Conservation (phyloP, 768 basidiomycete species). For the Lactarius vividus region DNA sequence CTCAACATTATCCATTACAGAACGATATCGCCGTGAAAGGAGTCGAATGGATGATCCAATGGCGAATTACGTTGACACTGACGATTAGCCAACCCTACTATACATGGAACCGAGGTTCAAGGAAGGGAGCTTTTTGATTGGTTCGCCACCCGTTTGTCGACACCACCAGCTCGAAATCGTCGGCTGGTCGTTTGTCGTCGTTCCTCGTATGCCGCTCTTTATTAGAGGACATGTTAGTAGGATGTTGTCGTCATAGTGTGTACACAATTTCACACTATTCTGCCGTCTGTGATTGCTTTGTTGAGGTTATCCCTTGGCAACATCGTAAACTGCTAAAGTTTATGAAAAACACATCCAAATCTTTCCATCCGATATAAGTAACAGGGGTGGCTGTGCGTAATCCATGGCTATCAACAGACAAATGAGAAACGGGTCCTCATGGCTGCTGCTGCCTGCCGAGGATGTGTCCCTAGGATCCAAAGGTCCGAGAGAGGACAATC, state of each 20-base stretch:
- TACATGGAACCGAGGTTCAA: neutral
- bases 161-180: neutral
- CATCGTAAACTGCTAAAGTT: neutral
- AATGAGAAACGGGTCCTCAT: no score
- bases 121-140: neutral
- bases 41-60: slow-evolving; percentile 85
- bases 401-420: no score
- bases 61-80: slow-evolving; percentile 80
- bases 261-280: neutral
- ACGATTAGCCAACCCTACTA: slow-evolving; percentile 32
- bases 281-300: neutral
- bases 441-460: no score
- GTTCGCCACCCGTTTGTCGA: neutral
- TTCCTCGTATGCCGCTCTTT: neutral
- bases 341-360: neutral
- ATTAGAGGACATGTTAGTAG: neutral
- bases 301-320: neutral
- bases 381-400: no score
- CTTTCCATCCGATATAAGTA: neutral
- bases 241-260: neutral
- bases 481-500: no score
- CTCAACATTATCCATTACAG: slow-evolving; percentile 40
- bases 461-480: no score
- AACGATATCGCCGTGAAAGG: slow-evolving; percentile 85
- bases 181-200: neutral